Conservation (phyloP, 352 stramenopile species). For the Pythium aphanidermatum region DNA sequence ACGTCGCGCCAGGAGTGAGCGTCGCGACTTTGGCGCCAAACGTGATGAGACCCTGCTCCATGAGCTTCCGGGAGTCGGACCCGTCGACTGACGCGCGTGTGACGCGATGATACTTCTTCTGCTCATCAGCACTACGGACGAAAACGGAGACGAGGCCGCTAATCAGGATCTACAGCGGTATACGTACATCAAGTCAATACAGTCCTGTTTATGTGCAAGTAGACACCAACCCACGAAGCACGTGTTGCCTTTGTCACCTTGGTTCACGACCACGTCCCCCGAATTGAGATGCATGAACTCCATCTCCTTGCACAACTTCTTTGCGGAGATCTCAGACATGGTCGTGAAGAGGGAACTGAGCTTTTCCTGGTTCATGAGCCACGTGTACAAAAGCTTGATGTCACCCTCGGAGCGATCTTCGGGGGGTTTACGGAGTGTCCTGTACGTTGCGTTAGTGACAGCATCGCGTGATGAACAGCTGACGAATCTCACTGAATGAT, state of each 20-base stretch:
- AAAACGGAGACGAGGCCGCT: conserved; percentile 72
- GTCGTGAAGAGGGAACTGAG: conserved; percentile 82
- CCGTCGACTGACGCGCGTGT: conserved; percentile 39
- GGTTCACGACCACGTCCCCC: conserved; percentile 70
- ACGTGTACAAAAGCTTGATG: conserved; percentile 76
- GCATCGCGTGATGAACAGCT: no score
- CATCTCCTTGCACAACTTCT: conserved; percentile 85
- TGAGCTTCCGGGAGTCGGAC: conserved; percentile 34
- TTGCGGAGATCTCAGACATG: conserved; percentile 78
- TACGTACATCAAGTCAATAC: neutral
- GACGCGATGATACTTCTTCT: conserved; percentile 52
- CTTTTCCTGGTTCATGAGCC: conserved; percentile 86
- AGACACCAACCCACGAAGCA: conserved; percentile 53
- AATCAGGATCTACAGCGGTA: conserved; percentile 52
- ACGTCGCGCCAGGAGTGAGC: conserved; percentile 69
- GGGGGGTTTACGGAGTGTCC: conserved; percentile 52
- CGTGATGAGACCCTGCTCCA: conserved; percentile 31
- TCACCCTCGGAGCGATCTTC: conserved; percentile 65
- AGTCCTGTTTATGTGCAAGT: neutral
- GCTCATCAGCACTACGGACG: conserved; percentile 63
- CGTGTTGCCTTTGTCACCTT: conserved; percentile 80
- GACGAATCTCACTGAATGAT: conserved; percentile 61
- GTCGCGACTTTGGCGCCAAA: conserved; percentile 64
- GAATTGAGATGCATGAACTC: conserved; percentile 70
- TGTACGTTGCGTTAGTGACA: conserved; percentile 10